Base-by-base conservation (phyloP, 1,284 basidiomycete species). In the Psilocybe mexicana region DNA sequence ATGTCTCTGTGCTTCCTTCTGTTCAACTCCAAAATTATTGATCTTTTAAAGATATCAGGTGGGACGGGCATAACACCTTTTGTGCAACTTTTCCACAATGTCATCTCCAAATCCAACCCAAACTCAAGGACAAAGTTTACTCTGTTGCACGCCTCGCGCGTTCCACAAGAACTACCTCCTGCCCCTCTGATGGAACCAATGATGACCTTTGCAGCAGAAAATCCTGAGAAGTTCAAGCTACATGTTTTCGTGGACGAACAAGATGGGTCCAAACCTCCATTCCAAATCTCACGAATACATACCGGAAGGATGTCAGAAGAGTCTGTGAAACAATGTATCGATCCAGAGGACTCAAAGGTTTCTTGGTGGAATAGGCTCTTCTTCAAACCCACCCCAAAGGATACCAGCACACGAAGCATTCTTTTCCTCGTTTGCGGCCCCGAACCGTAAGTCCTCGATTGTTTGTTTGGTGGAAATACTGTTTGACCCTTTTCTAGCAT, bases 1-100 rank as follows among this genome's bases (percentile, higher is more conserved):
- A 69, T 53, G 82, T 67, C 5, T 43, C 18, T 44, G 5, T 45
- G 18, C 45, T 44, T 8, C n/a, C 7, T 30, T 36, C 47, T 49
- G 12, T 23, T n/a, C 23, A 30, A 14, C 6, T 14, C 44, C 42
- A 30, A 52, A 38, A 45, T 38, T 6, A 58, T 42, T 11, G 7
- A 8, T 38, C 8, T 4, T 33, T 24, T 43, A 18, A 60, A 93
- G 91, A 85, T 93, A 53, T 92, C 89, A 43, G 91, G 91, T 42
- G 91, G 91, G 30, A 93, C 92, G 3, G 91, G 92, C 26, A 85
- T 93, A 49, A 87, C 91, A 11, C 91, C 91, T 5, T 92, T 92
- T 65, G 84, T 84, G 66, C 91, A 93, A 67, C 74, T 91, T 58
- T 80, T 81, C 67, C 80, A 79, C 68, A 70, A 68, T 30, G 63